Base-by-base conservation (phyloP, 2,329 filamentous ascomycete genomes). In the Botrytis paeoniae region DNA sequence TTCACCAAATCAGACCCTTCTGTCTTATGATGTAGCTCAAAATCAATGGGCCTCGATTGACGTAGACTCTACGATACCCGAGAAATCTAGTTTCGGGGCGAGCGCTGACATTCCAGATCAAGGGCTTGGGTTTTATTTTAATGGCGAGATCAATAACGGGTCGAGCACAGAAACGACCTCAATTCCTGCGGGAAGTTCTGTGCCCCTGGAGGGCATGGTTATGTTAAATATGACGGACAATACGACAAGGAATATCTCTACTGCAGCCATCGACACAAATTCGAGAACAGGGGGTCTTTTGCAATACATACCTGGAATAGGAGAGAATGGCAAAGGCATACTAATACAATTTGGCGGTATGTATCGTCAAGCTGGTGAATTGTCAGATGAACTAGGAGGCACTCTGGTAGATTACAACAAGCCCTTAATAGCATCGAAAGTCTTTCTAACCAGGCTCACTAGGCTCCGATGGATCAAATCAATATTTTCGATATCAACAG, bases 401-500 rank as follows among this genome's bases (percentile, higher is more conserved):
- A 69, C 51, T 41, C 37, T 71, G 61, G 69, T 71, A 57, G n/a
- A 48, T 32, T 35, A 14, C 29, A 66, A 20, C 20, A 66, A 32
- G 14, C 37, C 0, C 59, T 32, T 41, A 10, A 39, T n/a, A 65
- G 35, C 37, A 45, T 25, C 9, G 12, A 54, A 4, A 32, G n/a
- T 43, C 8, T 32, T 12, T 66, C 70, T 72, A 32, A 72, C 41
- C 35, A 10, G 22, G 41, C 14, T 61, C 20, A 48, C 22, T 39
- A 72, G 70, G 70, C 70, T 25, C 63, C 63, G 18, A 81, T 84
- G 74, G 78, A 81, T 59, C 75, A 79, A 35, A 80, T 85, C 22
- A 79, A 83, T 68, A 74, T 85, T 7, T 84, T 84, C 62, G 83
- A 85, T 73, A 79, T 84, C 51, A 78, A 79, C 32, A 82, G 82